Evolutionary conservation across 352 stramenopile species (phyloP), one percentile per base, ranked within the genome.

Genomic region (Elongisporangium senticosum): DNA sequence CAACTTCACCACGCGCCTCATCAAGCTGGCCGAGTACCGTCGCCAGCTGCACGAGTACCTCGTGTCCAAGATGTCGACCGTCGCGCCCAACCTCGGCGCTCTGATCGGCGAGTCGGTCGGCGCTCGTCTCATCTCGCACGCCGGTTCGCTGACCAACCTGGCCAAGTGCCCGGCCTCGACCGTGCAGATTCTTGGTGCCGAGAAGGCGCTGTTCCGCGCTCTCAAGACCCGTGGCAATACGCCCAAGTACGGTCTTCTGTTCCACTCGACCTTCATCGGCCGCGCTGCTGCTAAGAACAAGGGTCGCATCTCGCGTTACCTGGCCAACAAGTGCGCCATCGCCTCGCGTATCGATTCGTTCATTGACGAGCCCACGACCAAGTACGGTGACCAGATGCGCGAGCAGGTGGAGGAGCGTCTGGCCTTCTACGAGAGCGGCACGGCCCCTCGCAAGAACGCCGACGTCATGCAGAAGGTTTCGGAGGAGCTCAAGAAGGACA

Each of bases 201-300:
- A 99, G 79, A 99, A 99, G 86, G 98, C 97, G 58, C 86, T 99
- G 26, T 99, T 99, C 86, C 93, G 98, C 49, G 98, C 98, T 22
- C 90, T 99, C 21, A 99, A 99, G 86, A 99, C 97, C 40, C 98
- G 98, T 58, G 97, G 97, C 61, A 99, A 99, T 83, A 99, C 98
- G 54, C 98, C 98, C 47, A 99, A 99, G 85, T 99, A 99, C 83
- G 98, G 98, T 61, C 79, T 99, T 51, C 98, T 99, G 60, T 99
- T 99, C 74, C 97, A 99, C 79, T 99, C 97, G 37, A 98, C 95
- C 28, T 99, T 99, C 75, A 99, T 99, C 65, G 97, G 97, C 50
- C 96, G 97, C 43, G 98, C 98, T 48, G 97, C 96, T 59, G 89
- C 96, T 61, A 99, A 99, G 84, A 99, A 99, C 87, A 99, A 99